Percentiles rank a stretch among this genome's conserved stretches.
These are phyloP conservation scores for Coemansia sp. DNA, from an alignment of 192 early-diverging fungal genomes.

Conservation along the genomic window DNA sequence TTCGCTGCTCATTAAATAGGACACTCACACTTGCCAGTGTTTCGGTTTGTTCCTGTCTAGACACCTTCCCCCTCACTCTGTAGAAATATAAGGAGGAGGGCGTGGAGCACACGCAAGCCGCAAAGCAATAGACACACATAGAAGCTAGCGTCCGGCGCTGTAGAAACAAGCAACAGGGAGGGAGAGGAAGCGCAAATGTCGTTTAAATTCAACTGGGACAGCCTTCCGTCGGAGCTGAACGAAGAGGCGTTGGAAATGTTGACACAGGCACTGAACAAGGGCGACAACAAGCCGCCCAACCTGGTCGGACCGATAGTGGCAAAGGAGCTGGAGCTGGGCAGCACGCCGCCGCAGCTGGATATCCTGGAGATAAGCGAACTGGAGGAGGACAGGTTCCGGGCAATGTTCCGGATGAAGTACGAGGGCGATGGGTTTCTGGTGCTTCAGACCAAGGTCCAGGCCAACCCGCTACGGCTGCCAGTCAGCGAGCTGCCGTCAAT, in stretches of 20 bases:
- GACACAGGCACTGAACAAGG: constrained; percentile 88
- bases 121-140: not conserved
- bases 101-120: not conserved
- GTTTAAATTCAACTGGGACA: constrained; percentile 97
- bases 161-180: too few species aligned
- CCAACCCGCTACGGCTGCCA: constrained; percentile 53
- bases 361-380: constrained; percentile 98
- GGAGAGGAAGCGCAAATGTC: too few species aligned
- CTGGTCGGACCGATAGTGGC: constrained; percentile 91
- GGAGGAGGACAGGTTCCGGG: constrained; percentile 89
- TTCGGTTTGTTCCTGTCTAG: not conserved
- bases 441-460: constrained; percentile 90
- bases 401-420: constrained; percentile 94
- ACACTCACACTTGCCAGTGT: not conserved
- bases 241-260: constrained; percentile 83
- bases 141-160: not conserved
- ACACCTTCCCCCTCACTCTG: not conserved
- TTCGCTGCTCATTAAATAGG: too few species aligned
- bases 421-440: constrained; percentile 90
- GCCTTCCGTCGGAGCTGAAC: constrained; percentile 85
- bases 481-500: constrained; percentile 61
- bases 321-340: constrained; percentile 95
- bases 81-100: too few species aligned
- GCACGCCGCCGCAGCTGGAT: constrained; percentile 91
- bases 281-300: constrained; percentile 85